A percentile compares a stretch with the other conserved stretches of the same genome.
Conservation (phyloP, 805 yeast genomes). For the Lipomyces orientalis region DNA sequence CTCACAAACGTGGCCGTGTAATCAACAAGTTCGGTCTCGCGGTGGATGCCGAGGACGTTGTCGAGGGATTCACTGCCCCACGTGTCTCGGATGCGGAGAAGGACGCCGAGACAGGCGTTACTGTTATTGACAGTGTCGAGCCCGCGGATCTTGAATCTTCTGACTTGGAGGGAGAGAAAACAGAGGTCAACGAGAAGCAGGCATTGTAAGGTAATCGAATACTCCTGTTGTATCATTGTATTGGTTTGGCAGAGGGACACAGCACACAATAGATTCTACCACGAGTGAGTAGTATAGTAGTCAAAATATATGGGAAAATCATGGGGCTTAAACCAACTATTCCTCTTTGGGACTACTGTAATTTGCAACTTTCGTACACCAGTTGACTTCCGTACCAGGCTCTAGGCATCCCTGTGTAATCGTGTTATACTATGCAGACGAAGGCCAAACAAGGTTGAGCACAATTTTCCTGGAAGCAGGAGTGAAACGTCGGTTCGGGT, state of each 20-base stretch:
- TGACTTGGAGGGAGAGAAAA: not conserved
- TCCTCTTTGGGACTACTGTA: too few relatives aligned
- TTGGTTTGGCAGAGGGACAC: not conserved
- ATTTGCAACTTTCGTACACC: too few relatives aligned
- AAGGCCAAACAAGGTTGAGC: too few relatives aligned
- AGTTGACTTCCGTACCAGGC: too few relatives aligned
- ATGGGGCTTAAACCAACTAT: too few relatives aligned
- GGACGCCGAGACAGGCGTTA: conserved; percentile 1
- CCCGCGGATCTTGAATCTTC: not conserved
- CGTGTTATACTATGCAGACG: too few relatives aligned
- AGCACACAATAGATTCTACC: too few relatives aligned
- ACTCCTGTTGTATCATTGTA: not conserved
- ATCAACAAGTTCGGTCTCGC: conserved; percentile 27
- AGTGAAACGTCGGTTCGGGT: too few relatives aligned
- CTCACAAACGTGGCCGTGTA: not conserved
- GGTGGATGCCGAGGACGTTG: conserved; percentile 23
- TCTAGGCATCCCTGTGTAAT: too few relatives aligned
- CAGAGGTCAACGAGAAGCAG: not conserved
- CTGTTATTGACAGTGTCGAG: not conserved
- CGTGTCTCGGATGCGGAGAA: not conserved
- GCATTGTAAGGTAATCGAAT: not conserved
- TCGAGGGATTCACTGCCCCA: conserved; percentile 5
- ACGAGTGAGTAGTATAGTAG: too few relatives aligned
- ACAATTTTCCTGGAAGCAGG: too few relatives aligned
- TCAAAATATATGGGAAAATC: too few relatives aligned